Conservation (phyloP, 106 monocot genomes). For the Dactylorhiza incarnata region DNA sequence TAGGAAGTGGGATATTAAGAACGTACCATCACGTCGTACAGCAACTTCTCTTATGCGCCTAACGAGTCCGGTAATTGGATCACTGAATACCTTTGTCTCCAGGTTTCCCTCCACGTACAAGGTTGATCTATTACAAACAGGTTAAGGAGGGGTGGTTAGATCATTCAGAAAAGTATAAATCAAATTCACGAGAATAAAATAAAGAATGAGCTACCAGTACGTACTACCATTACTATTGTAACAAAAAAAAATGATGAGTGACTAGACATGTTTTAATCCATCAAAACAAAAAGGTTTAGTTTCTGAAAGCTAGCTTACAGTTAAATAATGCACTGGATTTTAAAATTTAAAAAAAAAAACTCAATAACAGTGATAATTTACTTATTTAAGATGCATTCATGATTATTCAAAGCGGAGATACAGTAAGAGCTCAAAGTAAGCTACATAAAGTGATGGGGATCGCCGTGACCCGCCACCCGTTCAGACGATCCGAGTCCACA, state of each 20-base stretch:
- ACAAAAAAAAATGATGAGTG: background rate
- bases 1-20: background rate
- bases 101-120: conserved; percentile 12
- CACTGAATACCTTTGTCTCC: conserved; percentile 12
- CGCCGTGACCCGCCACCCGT: too few relatives aligned
- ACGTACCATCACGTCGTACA: conserved; percentile 5
- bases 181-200: background rate
- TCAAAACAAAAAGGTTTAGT: background rate
- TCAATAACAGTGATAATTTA: background rate
- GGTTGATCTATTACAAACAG: conserved; percentile 7
- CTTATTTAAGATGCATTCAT: background rate
- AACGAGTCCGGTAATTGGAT: conserved; percentile 10
- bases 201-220: background rate
- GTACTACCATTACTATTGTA: too few relatives aligned
- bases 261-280: background rate
- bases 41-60: conserved; percentile 10
- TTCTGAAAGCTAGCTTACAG: background rate
- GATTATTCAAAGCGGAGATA: background rate
- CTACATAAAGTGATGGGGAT: too few relatives aligned
- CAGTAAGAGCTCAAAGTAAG: background rate
- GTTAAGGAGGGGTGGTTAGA: background rate
- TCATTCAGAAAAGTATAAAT: background rate
- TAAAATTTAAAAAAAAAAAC: background rate
- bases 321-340: background rate
- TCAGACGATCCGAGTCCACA: too few relatives aligned